Conservation (phyloP, 345 rosid genomes). For the Linum lewisii region DNA sequence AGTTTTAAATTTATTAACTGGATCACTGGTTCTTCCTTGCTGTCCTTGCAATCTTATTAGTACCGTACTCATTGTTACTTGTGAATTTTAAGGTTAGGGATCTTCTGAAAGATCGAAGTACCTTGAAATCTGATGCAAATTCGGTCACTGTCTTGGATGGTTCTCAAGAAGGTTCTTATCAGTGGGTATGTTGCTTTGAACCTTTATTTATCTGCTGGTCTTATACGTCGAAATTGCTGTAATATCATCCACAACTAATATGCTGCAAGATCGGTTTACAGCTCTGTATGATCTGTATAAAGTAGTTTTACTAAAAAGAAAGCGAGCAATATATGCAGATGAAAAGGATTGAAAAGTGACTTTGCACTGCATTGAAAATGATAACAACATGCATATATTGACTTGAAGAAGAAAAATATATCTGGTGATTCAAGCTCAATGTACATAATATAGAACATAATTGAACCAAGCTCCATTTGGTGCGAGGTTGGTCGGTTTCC, state of each 20-base stretch:
- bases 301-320: no score
- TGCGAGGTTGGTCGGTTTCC: no score
- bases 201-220: neutral
- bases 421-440: no score
- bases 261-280: no score
- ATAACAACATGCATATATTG: no score
- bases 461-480: no score
- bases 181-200: conserved; percentile 70
- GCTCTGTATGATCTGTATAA: no score
- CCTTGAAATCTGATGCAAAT: conserved; percentile 48
- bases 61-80: conserved; percentile 12
- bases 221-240: neutral
- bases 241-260: neutral
- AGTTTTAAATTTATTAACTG: conserved; percentile 4
- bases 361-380: no score
- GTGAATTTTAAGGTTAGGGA: conserved; percentile 56
- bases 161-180: conserved; percentile 91
- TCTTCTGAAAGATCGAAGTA: conserved; percentile 67
- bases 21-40: conserved; percentile 6
- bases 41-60: conserved; percentile 2
- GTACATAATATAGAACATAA: no score
- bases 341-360: no score
- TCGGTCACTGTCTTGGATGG: conserved; percentile 85
- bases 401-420: no score
- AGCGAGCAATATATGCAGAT: no score